Conservation (phyloP, 2,329 filamentous ascomycete species). For the Penicillium frequentans region DNA sequence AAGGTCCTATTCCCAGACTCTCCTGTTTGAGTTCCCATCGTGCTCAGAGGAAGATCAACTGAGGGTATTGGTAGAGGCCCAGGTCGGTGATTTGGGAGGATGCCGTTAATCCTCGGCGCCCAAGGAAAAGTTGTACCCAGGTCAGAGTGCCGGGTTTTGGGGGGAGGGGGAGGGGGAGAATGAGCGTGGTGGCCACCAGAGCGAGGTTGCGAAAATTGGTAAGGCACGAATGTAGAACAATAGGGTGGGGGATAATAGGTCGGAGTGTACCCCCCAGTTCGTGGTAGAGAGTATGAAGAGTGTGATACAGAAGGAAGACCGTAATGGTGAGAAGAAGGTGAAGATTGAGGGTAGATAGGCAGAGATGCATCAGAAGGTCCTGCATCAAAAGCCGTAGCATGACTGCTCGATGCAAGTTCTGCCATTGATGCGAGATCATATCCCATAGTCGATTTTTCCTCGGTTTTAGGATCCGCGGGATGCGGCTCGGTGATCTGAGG, state of each 20-base stretch:
- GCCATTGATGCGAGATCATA: neutral
- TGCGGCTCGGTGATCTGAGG: neutral
- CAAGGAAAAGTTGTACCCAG: neutral
- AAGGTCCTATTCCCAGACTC: conserved; percentile 22
- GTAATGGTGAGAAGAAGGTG: neutral
- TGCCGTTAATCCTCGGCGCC: neutral
- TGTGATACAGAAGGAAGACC: neutral
- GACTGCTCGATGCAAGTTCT: neutral
- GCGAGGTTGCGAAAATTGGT: neutral
- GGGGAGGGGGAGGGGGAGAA: neutral
- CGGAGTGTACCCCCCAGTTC: neutral
- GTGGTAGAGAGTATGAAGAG: neutral
- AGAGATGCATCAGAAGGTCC: neutral
- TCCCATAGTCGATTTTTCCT: neutral
- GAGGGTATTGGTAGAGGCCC: neutral
- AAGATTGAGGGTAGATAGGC: neutral
- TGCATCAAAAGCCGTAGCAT: neutral
- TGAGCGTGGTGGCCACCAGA: neutral
- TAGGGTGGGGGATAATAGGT: neutral
- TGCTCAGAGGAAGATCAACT: neutral
- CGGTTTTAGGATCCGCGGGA: neutral
- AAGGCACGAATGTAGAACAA: neutral
- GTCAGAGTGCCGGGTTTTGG: neutral
- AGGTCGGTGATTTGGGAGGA: neutral
- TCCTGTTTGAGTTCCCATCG: neutral